Conservation (phyloP, 257 asterid genomes). For the Primulina huaijiensis region DNA sequence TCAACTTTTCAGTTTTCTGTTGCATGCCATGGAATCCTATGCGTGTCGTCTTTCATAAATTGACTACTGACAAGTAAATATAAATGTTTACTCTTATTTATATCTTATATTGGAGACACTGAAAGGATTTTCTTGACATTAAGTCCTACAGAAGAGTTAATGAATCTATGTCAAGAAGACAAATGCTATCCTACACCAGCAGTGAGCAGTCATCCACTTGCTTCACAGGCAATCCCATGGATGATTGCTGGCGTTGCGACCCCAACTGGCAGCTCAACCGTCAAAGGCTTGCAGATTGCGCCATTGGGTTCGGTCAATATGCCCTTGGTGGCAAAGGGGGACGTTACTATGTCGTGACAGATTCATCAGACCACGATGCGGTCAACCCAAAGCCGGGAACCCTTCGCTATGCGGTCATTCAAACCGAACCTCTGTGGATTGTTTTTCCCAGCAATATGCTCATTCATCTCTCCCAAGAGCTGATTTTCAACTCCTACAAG, state of each 20-base stretch:
- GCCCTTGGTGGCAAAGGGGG: conserved; percentile 80
- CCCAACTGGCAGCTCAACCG: conserved; percentile 63
- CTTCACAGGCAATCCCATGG: conserved; percentile 65
- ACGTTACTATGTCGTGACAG: conserved; percentile 62
- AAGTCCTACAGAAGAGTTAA: conserved; percentile 49
- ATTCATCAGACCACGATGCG: conserved; percentile 58
- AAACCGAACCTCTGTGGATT: conserved; percentile 70
- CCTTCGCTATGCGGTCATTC: conserved; percentile 63
- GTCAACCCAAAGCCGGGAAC: conserved; percentile 68
- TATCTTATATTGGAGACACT: background rate
- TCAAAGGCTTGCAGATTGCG: conserved; percentile 64
- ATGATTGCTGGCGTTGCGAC: conserved; percentile 86
- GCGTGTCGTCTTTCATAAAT: conserved; percentile 6
- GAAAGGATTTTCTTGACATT: background rate
- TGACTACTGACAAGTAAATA: background rate
- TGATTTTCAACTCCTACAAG: conserved; percentile 66
- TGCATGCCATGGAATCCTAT: conserved; percentile 39
- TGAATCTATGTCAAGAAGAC: conserved; percentile 52
- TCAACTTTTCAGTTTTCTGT: conserved; percentile 32
- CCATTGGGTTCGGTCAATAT: conserved; percentile 68
- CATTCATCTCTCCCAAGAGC: conserved; percentile 59
- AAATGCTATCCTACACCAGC: conserved; percentile 42
- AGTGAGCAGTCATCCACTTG: conserved; percentile 42
- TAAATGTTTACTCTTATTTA: background rate
- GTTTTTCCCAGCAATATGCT: conserved; percentile 60